A percentile compares a stretch with the other conserved stretches of the same genome.
Evolutionary conservation across 768 basidiomycete genomes (phyloP).

Genomic region (Cystofilobasidium bisporidii): DNA sequence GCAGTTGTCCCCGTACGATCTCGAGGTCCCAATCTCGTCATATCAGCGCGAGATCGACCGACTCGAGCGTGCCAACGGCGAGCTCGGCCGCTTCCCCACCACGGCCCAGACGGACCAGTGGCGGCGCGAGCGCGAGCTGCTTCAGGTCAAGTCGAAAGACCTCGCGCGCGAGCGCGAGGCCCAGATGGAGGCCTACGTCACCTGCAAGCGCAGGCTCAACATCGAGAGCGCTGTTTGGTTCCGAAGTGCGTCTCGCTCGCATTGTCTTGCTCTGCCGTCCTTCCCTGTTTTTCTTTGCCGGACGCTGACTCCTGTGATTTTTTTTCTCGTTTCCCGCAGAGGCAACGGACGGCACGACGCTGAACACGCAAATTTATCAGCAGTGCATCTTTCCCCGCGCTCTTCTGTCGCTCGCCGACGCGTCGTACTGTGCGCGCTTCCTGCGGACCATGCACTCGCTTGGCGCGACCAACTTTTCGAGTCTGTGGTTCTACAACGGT

Average conservation of each 20-base stretch:
- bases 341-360: constrained; percentile 11
- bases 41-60: constrained; percentile 68
- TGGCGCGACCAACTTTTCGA: constrained; percentile 83
- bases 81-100: constrained; percentile 26
- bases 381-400: constrained; percentile 88
- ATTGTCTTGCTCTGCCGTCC: not conserved
- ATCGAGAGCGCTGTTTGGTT: constrained; percentile 25
- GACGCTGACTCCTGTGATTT: not conserved
- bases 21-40: constrained; percentile 61
- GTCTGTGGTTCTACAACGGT: constrained; percentile 72
- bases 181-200: constrained; percentile 24
- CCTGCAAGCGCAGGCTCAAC: constrained; percentile 11
- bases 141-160: not conserved
- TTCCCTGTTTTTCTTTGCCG: not conserved
- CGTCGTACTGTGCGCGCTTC: constrained; percentile 84
- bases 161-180: constrained; percentile 14
- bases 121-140: constrained; percentile 10
- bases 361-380: constrained; percentile 49
- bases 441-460: constrained; percentile 76
- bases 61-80: constrained; percentile 34
- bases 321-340: constrained; percentile 8
- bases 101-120: constrained; percentile 23
- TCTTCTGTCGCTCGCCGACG: constrained; percentile 91
- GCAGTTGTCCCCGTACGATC: constrained; percentile 87
- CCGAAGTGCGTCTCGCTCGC: constrained; percentile 23